These are phyloP conservation scores for Piromyces finnis DNA, from an alignment of 192 early-diverging fungal genomes.

Conservation along the genomic window DNA sequence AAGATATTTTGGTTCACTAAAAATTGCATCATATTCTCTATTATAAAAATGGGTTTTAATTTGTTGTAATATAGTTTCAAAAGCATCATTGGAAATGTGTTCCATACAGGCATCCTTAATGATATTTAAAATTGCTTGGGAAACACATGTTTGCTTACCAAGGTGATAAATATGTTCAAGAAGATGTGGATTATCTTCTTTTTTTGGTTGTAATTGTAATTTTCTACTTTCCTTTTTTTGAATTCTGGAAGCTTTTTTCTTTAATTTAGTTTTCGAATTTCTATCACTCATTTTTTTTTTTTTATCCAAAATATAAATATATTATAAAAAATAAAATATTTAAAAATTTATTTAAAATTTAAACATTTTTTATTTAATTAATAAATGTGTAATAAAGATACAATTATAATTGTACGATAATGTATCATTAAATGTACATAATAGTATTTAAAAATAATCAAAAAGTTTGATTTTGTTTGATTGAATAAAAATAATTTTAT, in stretches of 20 bases:
- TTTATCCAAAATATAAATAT: too few relatives aligned
- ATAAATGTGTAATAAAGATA: too few relatives aligned
- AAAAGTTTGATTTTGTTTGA: too few relatives aligned
- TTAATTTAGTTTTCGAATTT: not conserved
- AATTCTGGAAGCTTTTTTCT: not conserved
- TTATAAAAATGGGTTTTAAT: constrained; percentile 72
- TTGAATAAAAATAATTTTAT: too few relatives aligned
- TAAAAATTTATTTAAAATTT: too few relatives aligned
- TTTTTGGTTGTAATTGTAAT: not conserved
- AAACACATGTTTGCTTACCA: not conserved
- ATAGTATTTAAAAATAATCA: too few relatives aligned
- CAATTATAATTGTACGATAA: too few relatives aligned
- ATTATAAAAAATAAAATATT: too few relatives aligned
- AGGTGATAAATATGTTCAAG: not conserved
- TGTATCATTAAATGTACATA: too few relatives aligned
- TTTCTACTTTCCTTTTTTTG: not conserved
- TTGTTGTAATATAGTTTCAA: constrained; percentile 33
- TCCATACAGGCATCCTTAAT: not conserved
- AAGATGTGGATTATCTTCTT: not conserved
- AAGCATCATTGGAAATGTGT: constrained; percentile 4
- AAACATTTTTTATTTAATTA: too few relatives aligned
- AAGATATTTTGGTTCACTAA: constrained; percentile 48
- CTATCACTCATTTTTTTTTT: not conserved
- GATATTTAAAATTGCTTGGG: not conserved
- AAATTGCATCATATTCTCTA: constrained; percentile 69